Evolutionary conservation across 164 flowering plant species (phyloP).

Genomic region (Pachysandra terminalis): DNA sequence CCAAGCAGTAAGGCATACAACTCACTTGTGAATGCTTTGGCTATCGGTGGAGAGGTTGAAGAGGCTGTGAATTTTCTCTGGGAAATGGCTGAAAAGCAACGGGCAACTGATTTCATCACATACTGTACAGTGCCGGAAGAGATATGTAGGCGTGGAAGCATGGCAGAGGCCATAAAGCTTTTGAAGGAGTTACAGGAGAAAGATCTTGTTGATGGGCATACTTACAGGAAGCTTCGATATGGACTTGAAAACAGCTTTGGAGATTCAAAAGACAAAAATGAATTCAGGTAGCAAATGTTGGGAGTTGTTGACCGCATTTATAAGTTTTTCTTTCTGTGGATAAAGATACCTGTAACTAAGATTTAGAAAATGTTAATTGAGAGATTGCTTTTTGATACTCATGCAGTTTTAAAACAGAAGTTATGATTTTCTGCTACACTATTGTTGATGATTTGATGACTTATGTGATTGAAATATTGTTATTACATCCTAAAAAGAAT

Average conservation of each 20-base stretch:
- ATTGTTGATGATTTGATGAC: no score
- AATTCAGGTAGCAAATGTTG: slow-evolving; percentile 18
- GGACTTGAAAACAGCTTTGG: slow-evolving; percentile 52
- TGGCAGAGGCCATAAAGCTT: slow-evolving; percentile 47
- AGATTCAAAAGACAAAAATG: slow-evolving; percentile 12
- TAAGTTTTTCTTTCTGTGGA: no score
- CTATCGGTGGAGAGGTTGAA: slow-evolving; percentile 71
- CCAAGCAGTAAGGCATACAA: slow-evolving; percentile 73
- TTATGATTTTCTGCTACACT: no score
- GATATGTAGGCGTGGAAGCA: slow-evolving; percentile 50
- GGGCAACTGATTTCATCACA: slow-evolving; percentile 60
- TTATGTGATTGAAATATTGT: no score
- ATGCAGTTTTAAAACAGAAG: no score
- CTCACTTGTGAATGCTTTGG: slow-evolving; percentile 73
- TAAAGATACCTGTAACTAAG: not conserved
- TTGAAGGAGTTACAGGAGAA: slow-evolving; percentile 61
- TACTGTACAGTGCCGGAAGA: slow-evolving; percentile 66
- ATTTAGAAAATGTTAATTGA: no score
- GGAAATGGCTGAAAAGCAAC: slow-evolving; percentile 67
- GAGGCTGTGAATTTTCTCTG: slow-evolving; percentile 61
- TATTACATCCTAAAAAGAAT: no score
- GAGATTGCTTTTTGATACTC: not conserved
- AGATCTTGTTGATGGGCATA: slow-evolving; percentile 46
- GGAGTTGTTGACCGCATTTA: not conserved
- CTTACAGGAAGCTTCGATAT: slow-evolving; percentile 50